Percentiles rank a stretch among this genome's conserved stretches.
These are phyloP conservation scores for Gilbertella persicaria DNA, from an alignment of 371 early-diverging fungal genomes.

Conservation along the genomic window DNA sequence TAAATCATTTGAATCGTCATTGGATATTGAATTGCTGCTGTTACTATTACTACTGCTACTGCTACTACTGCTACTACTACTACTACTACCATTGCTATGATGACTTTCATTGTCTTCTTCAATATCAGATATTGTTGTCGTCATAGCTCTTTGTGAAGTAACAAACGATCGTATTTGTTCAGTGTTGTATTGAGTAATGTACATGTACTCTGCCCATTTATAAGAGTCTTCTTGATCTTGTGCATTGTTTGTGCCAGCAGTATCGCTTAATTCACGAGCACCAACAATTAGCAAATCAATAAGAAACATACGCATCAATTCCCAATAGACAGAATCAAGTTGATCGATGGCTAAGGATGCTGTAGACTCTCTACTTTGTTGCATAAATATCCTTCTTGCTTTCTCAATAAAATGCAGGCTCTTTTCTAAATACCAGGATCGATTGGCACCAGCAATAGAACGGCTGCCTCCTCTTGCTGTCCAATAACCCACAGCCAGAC, in stretches of 20 bases:
- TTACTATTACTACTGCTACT: too few species aligned
- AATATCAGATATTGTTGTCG: not conserved
- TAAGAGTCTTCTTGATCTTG: too few species aligned
- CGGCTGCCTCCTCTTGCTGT: constrained; percentile 7
- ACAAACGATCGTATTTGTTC: not conserved
- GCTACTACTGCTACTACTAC: not conserved
- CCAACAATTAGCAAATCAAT: not conserved
- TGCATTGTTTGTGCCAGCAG: not conserved
- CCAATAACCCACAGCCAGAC: constrained; percentile 33
- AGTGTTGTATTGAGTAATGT: constrained; percentile 7
- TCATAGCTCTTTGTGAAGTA: not conserved
- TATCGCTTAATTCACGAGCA: constrained; percentile 1
- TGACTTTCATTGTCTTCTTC: constrained; percentile 3
- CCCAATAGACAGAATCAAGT: not conserved
- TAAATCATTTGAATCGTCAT: too few species aligned
- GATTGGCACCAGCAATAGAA: not conserved
- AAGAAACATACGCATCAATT: constrained; percentile 3
- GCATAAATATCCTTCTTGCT: constrained; percentile 1
- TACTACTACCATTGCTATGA: not conserved
- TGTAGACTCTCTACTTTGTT: not conserved
- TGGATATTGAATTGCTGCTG: too few species aligned
- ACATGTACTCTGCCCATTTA: constrained; percentile 3
- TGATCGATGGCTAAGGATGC: not conserved
- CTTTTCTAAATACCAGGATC: not conserved
- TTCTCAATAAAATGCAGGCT: not conserved